Evolutionary conservation across 2,329 filamentous ascomycete species (phyloP).

Genomic region (Venturia nashicola): DNA sequence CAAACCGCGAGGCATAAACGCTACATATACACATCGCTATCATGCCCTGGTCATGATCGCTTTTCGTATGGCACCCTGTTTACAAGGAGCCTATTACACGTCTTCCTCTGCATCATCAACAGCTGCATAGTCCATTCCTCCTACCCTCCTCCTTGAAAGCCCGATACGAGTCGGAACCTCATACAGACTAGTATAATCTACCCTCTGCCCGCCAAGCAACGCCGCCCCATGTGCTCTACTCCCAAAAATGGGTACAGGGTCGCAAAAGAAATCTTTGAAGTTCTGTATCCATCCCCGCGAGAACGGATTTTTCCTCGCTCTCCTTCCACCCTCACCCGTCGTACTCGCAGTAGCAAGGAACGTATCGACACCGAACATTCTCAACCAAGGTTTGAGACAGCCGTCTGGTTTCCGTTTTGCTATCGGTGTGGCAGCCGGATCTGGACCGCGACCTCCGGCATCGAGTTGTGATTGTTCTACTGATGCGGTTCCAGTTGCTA

Average conservation of each 20-base stretch:
- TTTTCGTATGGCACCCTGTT: no score
- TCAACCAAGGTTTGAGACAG: conserved; percentile 67
- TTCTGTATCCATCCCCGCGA: conserved; percentile 74
- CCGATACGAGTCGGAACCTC: conserved; percentile 50
- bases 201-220: conserved; percentile 60
- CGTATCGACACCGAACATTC: conserved; percentile 78
- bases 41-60: background rate
- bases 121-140: conserved; percentile 3
- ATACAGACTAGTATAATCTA: conserved; percentile 86
- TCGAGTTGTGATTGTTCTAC: conserved; percentile 60
- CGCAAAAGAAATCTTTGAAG: conserved; percentile 94
- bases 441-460: conserved; percentile 50
- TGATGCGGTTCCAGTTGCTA: conserved; percentile 57
- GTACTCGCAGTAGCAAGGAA: conserved; percentile 84
- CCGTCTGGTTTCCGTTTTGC: conserved; percentile 39
- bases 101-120: conserved; percentile 6
- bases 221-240: conserved; percentile 61
- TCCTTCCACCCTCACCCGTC: conserved; percentile 47
- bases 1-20: background rate
- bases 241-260: conserved; percentile 70
- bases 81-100: background rate
- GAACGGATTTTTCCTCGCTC: conserved; percentile 57
- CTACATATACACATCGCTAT: conserved; percentile 1
- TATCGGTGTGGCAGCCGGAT: conserved; percentile 36
- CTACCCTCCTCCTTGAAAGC: conserved; percentile 2